These are phyloP conservation scores for Daldinia bambusicola DNA, from an alignment of 495 filamentous ascomycete species.

Conservation along the genomic window DNA sequence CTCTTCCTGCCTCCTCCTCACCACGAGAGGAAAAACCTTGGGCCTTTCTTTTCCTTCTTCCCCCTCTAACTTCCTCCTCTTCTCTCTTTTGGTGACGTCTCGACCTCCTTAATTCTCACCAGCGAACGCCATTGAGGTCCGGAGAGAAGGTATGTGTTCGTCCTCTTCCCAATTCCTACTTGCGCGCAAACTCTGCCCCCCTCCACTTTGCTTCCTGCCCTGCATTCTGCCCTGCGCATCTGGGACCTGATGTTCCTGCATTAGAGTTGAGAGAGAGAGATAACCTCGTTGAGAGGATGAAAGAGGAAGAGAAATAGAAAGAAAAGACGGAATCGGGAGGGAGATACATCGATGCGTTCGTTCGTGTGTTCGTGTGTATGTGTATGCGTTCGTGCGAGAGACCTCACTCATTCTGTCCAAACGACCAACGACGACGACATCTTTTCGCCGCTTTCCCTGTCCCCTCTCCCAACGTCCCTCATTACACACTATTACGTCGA, in stretches of 20 bases:
- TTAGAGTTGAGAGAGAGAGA: conserved; percentile 54
- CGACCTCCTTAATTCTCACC: conserved; percentile 52
- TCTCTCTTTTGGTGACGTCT: conserved; percentile 50
- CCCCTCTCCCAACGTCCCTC: conserved; percentile 17
- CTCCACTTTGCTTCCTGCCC: conserved; percentile 43
- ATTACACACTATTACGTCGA: conserved; percentile 22
- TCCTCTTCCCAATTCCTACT: conserved; percentile 44
- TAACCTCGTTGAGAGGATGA: conserved; percentile 32
- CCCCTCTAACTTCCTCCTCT: conserved; percentile 49
- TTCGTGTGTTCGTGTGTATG: conserved; percentile 26
- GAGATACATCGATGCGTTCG: conserved; percentile 30
- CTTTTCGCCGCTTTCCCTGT: conserved; percentile 30
- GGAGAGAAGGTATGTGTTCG: conserved; percentile 54
- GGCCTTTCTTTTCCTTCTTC: conserved; percentile 50
- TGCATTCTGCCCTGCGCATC: conserved; percentile 46
- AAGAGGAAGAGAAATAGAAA: conserved; percentile 22
- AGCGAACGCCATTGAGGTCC: conserved; percentile 48
- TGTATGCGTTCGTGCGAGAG: conserved; percentile 42
- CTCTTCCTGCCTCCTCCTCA: conserved; percentile 53
- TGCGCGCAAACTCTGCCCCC: conserved; percentile 47
- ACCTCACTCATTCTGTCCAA: conserved; percentile 38
- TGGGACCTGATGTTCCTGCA: conserved; percentile 55
- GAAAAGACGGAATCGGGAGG: conserved; percentile 20
- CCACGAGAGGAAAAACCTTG: conserved; percentile 54
- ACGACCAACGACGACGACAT: conserved; percentile 43